Conservation (phyloP, 2,329 filamentous ascomycete genomes). For the Dactylellina parvicollis region DNA sequence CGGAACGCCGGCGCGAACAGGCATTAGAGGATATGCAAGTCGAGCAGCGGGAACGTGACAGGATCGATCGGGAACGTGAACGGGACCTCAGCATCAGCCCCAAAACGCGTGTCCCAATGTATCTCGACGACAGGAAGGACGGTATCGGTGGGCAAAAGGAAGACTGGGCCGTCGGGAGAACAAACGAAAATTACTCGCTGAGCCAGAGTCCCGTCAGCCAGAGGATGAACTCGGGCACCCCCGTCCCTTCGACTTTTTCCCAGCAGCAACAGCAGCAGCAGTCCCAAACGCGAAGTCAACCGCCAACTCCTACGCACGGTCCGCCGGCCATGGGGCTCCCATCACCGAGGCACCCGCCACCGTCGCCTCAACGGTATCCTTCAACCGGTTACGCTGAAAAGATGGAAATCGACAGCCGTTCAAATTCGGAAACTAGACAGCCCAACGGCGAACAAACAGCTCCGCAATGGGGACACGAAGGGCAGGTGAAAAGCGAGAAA, state of each 20-base stretch:
- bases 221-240: slow-evolving; percentile 41
- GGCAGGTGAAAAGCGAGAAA: slow-evolving; percentile 48
- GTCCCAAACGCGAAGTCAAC: slow-evolving; percentile 39
- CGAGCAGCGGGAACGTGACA: slow-evolving; percentile 46
- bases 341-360: slow-evolving; percentile 41
- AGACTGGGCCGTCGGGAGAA: slow-evolving; percentile 39
- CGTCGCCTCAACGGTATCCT: slow-evolving; percentile 44
- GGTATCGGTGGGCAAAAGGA: slow-evolving; percentile 41
- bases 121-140: slow-evolving; percentile 49
- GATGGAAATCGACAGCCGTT: slow-evolving; percentile 49
- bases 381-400: slow-evolving; percentile 37
- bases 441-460: slow-evolving; percentile 39
- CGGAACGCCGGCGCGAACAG: slow-evolving; percentile 37
- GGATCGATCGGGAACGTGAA: slow-evolving; percentile 62
- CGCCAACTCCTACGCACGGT: slow-evolving; percentile 40
- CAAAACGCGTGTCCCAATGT: slow-evolving; percentile 71
- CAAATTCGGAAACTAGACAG: slow-evolving; percentile 37
- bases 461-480: slow-evolving; percentile 45
- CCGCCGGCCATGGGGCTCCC: slow-evolving; percentile 29
- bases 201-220: slow-evolving; percentile 45
- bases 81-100: slow-evolving; percentile 80
- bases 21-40: slow-evolving; percentile 47
- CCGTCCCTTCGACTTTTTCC: slow-evolving; percentile 22
- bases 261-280: slow-evolving; percentile 22
- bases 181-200: slow-evolving; percentile 39